Conservation (phyloP, 2,329 filamentous ascomycete species). For the Colletotrichum filicis region DNA sequence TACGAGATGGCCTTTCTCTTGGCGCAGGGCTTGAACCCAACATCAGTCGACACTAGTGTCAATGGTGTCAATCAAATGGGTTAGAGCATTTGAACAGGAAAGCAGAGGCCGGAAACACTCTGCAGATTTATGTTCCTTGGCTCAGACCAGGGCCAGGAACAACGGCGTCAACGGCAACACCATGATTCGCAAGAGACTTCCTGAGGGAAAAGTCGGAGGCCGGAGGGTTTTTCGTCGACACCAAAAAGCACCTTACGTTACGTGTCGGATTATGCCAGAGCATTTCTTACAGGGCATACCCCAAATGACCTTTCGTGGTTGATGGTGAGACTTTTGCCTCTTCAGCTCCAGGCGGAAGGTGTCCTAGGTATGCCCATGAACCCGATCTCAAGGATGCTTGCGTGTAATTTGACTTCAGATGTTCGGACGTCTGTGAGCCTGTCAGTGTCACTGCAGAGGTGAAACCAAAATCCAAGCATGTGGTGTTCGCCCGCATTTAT, state of each 20-base stretch:
- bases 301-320: background rate
- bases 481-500: background rate
- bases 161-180: background rate
- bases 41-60: background rate
- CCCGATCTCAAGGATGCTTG: background rate
- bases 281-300: background rate
- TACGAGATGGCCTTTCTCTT: background rate
- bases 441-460: conserved; percentile 1
- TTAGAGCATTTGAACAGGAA: background rate
- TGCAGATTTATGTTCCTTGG: background rate
- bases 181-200: background rate
- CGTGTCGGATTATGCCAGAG: conserved; percentile 30
- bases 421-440: conserved; percentile 11
- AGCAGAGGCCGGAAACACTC: background rate
- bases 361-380: background rate
- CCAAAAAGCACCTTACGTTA: background rate
- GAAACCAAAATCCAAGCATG: background rate
- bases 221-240: background rate
- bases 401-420: conserved; percentile 1
- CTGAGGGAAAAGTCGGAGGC: background rate
- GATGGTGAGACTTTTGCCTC: background rate
- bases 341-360: background rate
- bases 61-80: background rate
- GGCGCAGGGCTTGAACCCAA: background rate
- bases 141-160: background rate